phyloP scores from a whole-genome alignment of 805 yeast species.

The Candida xiaguanensis region DNA sequence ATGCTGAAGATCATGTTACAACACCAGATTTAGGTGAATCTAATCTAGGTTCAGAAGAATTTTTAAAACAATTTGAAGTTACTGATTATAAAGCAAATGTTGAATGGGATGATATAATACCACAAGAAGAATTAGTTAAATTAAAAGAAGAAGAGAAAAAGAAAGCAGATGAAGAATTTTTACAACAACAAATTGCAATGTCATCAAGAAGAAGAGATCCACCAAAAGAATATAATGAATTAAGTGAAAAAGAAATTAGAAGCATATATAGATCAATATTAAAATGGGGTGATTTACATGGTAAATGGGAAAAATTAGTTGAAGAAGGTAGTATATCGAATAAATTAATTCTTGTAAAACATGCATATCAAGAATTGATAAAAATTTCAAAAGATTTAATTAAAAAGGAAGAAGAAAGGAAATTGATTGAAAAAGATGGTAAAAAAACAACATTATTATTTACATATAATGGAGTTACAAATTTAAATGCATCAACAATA shows the following conservation, averaged over 20 bases:
- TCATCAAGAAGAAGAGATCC: slow-evolving; percentile 61
- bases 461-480: slow-evolving; percentile 83
- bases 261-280: slow-evolving; percentile 79
- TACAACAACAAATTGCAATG: slow-evolving; percentile 87
- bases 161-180: slow-evolving; percentile 77
- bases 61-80: slow-evolving; percentile 93
- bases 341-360: slow-evolving; percentile 74
- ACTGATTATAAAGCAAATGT: slow-evolving; percentile 98
- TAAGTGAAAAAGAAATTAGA: slow-evolving; percentile 84
- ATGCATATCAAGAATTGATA: slow-evolving; percentile 70
- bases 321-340: slow-evolving; percentile 87
- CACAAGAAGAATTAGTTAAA: slow-evolving; percentile 84
- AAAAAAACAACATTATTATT: slow-evolving; percentile 89
- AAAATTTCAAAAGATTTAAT: slow-evolving; percentile 58
- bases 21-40: slow-evolving; percentile 96
- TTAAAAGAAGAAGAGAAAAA: slow-evolving; percentile 89
- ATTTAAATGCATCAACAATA: slow-evolving; percentile 85
- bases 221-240: slow-evolving; percentile 40
- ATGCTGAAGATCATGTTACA: slow-evolving; percentile 95
- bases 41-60: slow-evolving; percentile 98
- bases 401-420: slow-evolving; percentile 59
- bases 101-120: slow-evolving; percentile 98
- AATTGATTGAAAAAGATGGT: slow-evolving; percentile 62
- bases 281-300: slow-evolving; percentile 73
- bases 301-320: slow-evolving; percentile 78